phyloP scores from a whole-genome alignment of 2,329 filamentous ascomycete genomes.

The Pseudofabraea citricarpa region DNA sequence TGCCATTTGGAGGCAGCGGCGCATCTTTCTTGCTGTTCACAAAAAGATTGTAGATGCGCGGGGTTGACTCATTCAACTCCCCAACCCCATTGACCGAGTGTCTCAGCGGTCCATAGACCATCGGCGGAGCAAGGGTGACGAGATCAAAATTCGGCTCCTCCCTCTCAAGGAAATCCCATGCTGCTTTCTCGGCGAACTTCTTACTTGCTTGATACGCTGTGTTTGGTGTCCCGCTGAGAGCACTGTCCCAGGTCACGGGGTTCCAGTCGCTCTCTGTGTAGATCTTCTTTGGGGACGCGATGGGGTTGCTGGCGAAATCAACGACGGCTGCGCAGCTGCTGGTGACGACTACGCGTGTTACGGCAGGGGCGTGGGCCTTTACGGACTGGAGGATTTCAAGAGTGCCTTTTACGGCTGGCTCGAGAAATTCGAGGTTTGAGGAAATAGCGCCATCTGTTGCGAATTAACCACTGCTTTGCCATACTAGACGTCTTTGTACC shows the following conservation, averaged over 20 bases:
- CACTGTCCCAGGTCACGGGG: slow-evolving; percentile 43
- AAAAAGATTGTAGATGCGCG: slow-evolving; percentile 46
- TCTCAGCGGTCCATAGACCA: slow-evolving; percentile 57
- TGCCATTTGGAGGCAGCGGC: slow-evolving; percentile 34
- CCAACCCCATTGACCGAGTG: slow-evolving; percentile 56
- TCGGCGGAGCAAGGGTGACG: slow-evolving; percentile 54
- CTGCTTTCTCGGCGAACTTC: slow-evolving; percentile 60
- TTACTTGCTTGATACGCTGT: slow-evolving; percentile 49
- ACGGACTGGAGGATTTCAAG: slow-evolving; percentile 70
- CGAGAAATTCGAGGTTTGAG: slow-evolving; percentile 42
- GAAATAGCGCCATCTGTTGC: too few relatives aligned
- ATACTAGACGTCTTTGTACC: too few relatives aligned
- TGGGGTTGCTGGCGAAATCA: slow-evolving; percentile 29
- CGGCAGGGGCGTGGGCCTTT: slow-evolving; percentile 48
- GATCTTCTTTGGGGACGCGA: slow-evolving; percentile 17
- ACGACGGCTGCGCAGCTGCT: slow-evolving; percentile 26
- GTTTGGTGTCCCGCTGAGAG: slow-evolving; percentile 24
- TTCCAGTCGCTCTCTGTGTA: slow-evolving; percentile 51
- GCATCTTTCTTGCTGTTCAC: slow-evolving; percentile 46
- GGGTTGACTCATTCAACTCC: slow-evolving; percentile 66
- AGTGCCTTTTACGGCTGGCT: slow-evolving; percentile 52
- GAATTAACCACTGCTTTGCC: too few relatives aligned
- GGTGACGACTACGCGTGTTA: slow-evolving; percentile 66
- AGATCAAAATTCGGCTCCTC: slow-evolving; percentile 51
- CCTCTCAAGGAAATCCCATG: slow-evolving; percentile 55